Conservation (phyloP, 163 green algal species). For the Volvox carteri region DNA sequence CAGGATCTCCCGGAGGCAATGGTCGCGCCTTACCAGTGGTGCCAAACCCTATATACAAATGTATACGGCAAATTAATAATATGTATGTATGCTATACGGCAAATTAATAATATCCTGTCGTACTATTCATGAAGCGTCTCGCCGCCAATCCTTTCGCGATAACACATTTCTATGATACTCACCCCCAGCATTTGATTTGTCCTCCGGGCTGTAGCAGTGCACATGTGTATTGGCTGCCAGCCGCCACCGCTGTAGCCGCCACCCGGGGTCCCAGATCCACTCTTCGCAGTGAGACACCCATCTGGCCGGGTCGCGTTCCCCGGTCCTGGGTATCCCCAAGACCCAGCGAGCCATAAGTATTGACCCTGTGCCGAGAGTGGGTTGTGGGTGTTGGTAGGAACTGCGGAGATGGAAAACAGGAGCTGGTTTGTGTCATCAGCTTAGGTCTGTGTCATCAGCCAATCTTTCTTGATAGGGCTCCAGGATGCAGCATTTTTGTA, state of each 20-base stretch:
- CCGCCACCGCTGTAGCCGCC: neutral
- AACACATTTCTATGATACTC: too few relatives aligned
- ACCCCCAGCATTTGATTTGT: neutral
- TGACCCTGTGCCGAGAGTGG: neutral
- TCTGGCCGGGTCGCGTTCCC: neutral
- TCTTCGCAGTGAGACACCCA: neutral
- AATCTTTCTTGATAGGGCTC: neutral
- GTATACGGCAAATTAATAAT: too few relatives aligned
- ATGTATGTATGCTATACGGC: too few relatives aligned
- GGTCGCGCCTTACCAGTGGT: too few relatives aligned
- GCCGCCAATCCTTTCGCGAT: too few relatives aligned
- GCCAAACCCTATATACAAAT: too few relatives aligned
- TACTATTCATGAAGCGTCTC: too few relatives aligned
- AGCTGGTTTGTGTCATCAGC: neutral
- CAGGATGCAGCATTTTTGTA: neutral
- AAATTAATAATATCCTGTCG: too few relatives aligned
- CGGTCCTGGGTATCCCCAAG: neutral
- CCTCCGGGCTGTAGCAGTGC: neutral
- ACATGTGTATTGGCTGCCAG: neutral
- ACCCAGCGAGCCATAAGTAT: neutral
- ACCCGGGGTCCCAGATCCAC: neutral
- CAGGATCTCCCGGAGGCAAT: too few relatives aligned
- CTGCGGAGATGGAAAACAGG: neutral
- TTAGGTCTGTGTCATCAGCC: neutral
- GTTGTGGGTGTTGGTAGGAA: neutral